These are phyloP conservation scores for Phytomonas francai DNA, from an alignment of 208 protist species.

Conservation along the genomic window DNA sequence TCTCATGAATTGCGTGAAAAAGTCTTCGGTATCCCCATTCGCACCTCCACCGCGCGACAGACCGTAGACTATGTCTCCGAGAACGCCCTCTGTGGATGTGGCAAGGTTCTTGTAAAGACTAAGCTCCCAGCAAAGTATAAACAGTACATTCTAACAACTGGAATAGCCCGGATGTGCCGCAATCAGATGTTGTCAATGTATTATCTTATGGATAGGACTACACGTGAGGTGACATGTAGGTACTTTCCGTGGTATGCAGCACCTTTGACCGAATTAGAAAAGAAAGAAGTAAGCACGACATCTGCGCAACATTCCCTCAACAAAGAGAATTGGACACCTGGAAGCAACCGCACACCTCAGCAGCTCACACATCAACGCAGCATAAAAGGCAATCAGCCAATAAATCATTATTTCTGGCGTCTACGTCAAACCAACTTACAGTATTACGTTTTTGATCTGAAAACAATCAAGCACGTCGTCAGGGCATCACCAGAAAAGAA, in stretches of 20 bases:
- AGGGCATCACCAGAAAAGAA: slow-evolving; percentile 45
- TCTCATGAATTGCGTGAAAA: slow-evolving; percentile 16
- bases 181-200: slow-evolving; percentile 13
- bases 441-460: slow-evolving; percentile 37
- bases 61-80: slow-evolving; percentile 42
- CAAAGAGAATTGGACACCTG: not conserved
- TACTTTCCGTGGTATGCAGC: slow-evolving; percentile 35
- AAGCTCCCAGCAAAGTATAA: slow-evolving; percentile 22
- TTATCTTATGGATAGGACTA: slow-evolving; percentile 23
- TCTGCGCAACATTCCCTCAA: slow-evolving; percentile 5
- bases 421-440: slow-evolving; percentile 24
- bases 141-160: slow-evolving; percentile 16
- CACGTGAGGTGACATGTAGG: slow-evolving; percentile 18
- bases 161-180: slow-evolving; percentile 15
- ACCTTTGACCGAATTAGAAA: slow-evolving; percentile 29
- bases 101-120: slow-evolving; percentile 12
- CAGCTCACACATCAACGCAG: slow-evolving; percentile 7
- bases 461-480: slow-evolving; percentile 35
- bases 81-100: slow-evolving; percentile 27
- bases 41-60: not conserved
- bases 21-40: slow-evolving; percentile 16
- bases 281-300: slow-evolving; percentile 13
- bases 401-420: slow-evolving; percentile 56
- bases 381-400: slow-evolving; percentile 18
- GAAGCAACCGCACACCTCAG: not conserved